Evolutionary conservation across 2,329 filamentous ascomycete species (phyloP).

Genomic region (Arachnomyces sp.): DNA sequence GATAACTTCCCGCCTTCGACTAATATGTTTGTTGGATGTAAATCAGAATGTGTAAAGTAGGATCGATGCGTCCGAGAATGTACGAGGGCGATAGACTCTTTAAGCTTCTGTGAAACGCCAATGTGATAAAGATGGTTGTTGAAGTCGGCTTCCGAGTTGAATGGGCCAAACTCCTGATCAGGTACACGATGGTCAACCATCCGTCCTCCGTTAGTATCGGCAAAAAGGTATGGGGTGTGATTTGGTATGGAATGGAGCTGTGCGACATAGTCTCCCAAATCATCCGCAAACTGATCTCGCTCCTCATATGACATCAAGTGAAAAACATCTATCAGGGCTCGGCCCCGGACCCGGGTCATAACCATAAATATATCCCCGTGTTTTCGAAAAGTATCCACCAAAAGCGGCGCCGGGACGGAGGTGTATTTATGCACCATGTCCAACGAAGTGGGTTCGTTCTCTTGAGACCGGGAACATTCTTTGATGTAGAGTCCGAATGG

Average conservation of each 20-base stretch:
- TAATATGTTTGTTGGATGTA: slow-evolving; percentile 9
- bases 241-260: slow-evolving; percentile 6
- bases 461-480: too few relatives aligned
- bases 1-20: slow-evolving; percentile 11
- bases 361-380: too few relatives aligned
- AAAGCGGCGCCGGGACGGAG: too few relatives aligned
- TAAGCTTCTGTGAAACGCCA: slow-evolving; percentile 1
- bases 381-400: too few relatives aligned
- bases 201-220: slow-evolving; percentile 2
- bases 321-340: slow-evolving; percentile 2
- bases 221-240: neutral
- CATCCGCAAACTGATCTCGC: slow-evolving; percentile 3
- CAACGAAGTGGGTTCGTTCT: too few relatives aligned
- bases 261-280: slow-evolving; percentile 2
- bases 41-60: slow-evolving; percentile 14
- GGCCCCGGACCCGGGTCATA: neutral
- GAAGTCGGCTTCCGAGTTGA: slow-evolving; percentile 8
- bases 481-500: too few relatives aligned
- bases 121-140: slow-evolving; percentile 5
- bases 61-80: slow-evolving; percentile 2
- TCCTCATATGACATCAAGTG: slow-evolving; percentile 7
- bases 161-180: slow-evolving; percentile 2
- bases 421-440: too few relatives aligned
- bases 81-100: neutral
- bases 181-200: slow-evolving; percentile 7